phyloP scores from a whole-genome alignment of 2,329 filamentous ascomycete species.

The Colletotrichum theobromicola region DNA sequence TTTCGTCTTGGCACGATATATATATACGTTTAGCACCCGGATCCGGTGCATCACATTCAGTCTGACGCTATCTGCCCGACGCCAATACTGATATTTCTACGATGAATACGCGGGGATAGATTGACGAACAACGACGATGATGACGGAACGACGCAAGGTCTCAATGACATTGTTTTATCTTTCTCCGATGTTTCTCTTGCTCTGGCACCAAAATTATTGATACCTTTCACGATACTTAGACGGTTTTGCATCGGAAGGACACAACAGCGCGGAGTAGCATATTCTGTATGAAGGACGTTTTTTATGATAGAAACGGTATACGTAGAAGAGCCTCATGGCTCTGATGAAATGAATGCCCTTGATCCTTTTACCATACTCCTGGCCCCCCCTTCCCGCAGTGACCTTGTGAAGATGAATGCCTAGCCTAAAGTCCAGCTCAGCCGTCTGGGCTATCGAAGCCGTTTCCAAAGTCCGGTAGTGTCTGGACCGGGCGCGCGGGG shows the following conservation, averaged over 20 bases:
- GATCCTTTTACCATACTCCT: not conserved
- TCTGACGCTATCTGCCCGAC: not conserved
- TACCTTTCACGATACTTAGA: not conserved
- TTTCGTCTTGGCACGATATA: not conserved
- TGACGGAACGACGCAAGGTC: not conserved
- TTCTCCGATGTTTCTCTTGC: not conserved
- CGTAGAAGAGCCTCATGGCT: constrained; percentile 13
- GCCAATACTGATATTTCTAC: not conserved
- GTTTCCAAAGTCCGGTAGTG: not conserved
- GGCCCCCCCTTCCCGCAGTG: not conserved
- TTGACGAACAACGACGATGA: not conserved
- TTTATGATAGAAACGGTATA: not conserved
- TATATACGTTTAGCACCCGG: not conserved
- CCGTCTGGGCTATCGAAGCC: not conserved
- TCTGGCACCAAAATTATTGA: not conserved
- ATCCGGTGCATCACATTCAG: not conserved
- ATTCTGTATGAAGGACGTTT: not conserved
- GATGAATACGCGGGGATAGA: not conserved
- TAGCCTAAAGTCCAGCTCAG: not conserved
- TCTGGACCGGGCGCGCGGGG: not conserved
- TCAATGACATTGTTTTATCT: not conserved
- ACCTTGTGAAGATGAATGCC: not conserved
- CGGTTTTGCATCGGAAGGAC: not conserved
- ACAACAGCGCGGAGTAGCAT: not conserved
- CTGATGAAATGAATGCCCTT: not conserved